phyloP scores from a whole-genome alignment of 495 filamentous ascomycete genomes.

The Antarctomyces pellizariae region DNA sequence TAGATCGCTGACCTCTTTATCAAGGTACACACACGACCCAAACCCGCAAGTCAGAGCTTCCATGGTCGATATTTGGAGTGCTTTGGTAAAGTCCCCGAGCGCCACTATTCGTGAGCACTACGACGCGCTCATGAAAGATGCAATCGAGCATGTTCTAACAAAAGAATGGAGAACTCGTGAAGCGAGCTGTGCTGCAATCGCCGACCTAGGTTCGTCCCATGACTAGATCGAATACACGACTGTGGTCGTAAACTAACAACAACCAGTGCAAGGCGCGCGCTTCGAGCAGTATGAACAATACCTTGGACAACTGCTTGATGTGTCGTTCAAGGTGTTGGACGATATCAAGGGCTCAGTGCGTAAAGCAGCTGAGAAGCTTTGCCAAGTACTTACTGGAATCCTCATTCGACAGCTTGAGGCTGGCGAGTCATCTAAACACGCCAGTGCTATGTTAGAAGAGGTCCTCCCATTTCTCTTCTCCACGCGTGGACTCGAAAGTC shows the following conservation, averaged over 20 bases:
- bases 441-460: constrained; percentile 53
- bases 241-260: background rate
- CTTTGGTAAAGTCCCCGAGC: constrained; percentile 63
- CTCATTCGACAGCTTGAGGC: constrained; percentile 71
- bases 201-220: too few species aligned
- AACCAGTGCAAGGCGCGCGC: constrained; percentile 46
- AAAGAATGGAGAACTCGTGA: constrained; percentile 85
- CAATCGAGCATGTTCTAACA: constrained; percentile 63
- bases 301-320: constrained; percentile 59
- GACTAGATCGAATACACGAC: constrained; percentile 11
- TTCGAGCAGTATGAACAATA: constrained; percentile 65
- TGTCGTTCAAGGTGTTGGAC: constrained; percentile 67
- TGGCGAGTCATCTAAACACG: constrained; percentile 43
- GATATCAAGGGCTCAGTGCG: constrained; percentile 88
- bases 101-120: constrained; percentile 52
- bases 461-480: constrained; percentile 81
- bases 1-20: too few species aligned
- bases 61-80: constrained; percentile 95
- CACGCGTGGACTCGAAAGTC: constrained; percentile 68
- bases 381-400: constrained; percentile 56
- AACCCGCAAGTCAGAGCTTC: constrained; percentile 77
- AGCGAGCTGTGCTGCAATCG: constrained; percentile 75
- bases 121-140: constrained; percentile 63
- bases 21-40: constrained; percentile 90
- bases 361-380: constrained; percentile 53